Conservation (phyloP, 352 stramenopile genomes). For the Aphanomyces cochlioides region DNA sequence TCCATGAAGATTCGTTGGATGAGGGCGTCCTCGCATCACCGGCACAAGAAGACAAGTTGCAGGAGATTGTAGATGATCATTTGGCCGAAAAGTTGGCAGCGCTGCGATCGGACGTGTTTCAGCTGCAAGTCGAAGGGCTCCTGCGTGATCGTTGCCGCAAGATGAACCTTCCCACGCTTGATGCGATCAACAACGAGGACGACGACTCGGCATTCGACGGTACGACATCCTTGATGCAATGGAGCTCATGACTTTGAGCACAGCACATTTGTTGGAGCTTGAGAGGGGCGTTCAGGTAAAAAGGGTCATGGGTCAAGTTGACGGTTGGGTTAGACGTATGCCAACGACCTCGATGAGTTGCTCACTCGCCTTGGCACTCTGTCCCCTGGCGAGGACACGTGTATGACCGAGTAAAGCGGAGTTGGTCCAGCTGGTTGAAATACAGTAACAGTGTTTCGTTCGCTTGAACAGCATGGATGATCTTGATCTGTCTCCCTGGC, state of each 20-base stretch:
- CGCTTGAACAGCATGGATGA: too few species aligned
- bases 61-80: neutral
- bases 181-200: neutral
- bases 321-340: constrained; percentile 20
- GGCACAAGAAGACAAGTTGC: constrained; percentile 14
- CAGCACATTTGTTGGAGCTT: constrained; percentile 23
- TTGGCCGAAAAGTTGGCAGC: constrained; percentile 8
- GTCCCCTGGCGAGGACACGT: too few species aligned
- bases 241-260: neutral
- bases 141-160: neutral
- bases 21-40: too few species aligned
- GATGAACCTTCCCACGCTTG: neutral
- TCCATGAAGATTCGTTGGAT: neutral
- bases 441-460: too few species aligned
- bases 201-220: constrained; percentile 26
- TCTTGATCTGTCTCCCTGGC: too few species aligned
- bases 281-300: constrained; percentile 26
- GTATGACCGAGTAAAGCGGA: too few species aligned
- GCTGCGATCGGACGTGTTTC: constrained; percentile 24
- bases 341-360: constrained; percentile 20
- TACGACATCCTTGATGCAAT: constrained; percentile 4
- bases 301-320: neutral
- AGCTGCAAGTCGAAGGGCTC: constrained; percentile 22
- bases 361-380: constrained; percentile 11
- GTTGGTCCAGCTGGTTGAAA: too few species aligned